A percentile compares a stretch with the other conserved stretches of the same genome.
Evolutionary conservation across 805 yeast species (phyloP).

Genomic region (Grigorovia jiainica): DNA sequence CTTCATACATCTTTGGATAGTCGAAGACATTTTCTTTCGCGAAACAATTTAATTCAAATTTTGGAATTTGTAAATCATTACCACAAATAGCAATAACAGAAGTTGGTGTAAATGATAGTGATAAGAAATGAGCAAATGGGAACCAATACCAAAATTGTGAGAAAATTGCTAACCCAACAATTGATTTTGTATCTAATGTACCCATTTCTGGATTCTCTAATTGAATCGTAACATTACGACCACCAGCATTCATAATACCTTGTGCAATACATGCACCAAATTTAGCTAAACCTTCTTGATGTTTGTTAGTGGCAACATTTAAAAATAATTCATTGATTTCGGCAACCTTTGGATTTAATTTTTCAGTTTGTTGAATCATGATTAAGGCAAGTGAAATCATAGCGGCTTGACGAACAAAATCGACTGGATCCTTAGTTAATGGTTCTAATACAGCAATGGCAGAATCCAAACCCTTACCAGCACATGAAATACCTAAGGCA

Average conservation of each 20-base stretch:
- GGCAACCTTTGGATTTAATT: conserved; percentile 68
- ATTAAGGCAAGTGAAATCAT: conserved; percentile 87
- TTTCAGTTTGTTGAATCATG: conserved; percentile 79
- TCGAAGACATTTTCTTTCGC: conserved; percentile 71
- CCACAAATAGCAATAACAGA: conserved; percentile 72
- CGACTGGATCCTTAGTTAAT: conserved; percentile 85
- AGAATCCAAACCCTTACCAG: conserved; percentile 80
- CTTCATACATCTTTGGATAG: conserved; percentile 84
- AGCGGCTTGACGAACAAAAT: conserved; percentile 97
- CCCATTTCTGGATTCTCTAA: conserved; percentile 84
- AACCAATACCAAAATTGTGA: conserved; percentile 98
- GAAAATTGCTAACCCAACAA: conserved; percentile 85
- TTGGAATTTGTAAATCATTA: conserved; percentile 77
- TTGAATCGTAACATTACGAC: conserved; percentile 91
- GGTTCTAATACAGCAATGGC: conserved; percentile 92
- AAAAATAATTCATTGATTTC: conserved; percentile 66
- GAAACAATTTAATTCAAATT: conserved; percentile 71
- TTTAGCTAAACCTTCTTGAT: conserved; percentile 93
- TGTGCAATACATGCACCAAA: conserved; percentile 96
- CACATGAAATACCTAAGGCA: conserved; percentile 95
- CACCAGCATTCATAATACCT: conserved; percentile 98
- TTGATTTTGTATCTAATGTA: conserved; percentile 80
- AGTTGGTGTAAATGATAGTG: conserved; percentile 88
- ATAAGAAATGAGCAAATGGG: conserved; percentile 89
- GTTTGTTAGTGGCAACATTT: conserved; percentile 72